Base-by-base conservation (phyloP, 768 basidiomycete species). In the Lactifluus hygrophoroides region DNA sequence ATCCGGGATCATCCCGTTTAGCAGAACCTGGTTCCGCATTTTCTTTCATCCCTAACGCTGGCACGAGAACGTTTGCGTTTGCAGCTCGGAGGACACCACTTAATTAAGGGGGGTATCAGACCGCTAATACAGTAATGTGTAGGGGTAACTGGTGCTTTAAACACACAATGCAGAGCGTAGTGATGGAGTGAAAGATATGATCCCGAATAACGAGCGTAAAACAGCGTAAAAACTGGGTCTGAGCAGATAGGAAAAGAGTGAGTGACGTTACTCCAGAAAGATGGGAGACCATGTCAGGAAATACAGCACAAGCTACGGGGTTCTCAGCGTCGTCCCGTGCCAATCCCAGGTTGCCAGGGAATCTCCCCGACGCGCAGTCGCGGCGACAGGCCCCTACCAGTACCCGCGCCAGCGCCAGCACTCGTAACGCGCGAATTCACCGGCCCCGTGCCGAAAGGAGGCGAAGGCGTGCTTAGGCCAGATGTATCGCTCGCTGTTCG, bases 401-500 rank as follows among this genome's bases (percentile, higher is more conserved):
- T 27, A 23, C 48, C 48, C 30, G 21, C 13, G 69, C 56, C 73
- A 68, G 30, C 72, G 68, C 44, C 69, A 70, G 56, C 74, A 35
- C 69, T 69, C 35, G 71, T 70, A 54, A 70, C 56, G 45, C 72
- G 70, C 28, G 71, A 44, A 43, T 69, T 54, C 23, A 64, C 27
- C 21, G 58, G 61, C 10, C 67, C 68, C 46, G 60, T 56, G 51
- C 57, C 64, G 23, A 65, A 62, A 8, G 65, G 60, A 0, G 55
- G 66, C 54, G 54, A 64, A 25, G 37, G 65, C 42, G 56, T 66
- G 56, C 55, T 51, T 32, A 73, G 69, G 25, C 76, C 74, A 25
- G 77, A 75, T 17, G 83, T 79, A 65, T 90, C 88, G 16, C 87
- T 89, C 1, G 87, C 84, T 2, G 87, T 77, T 55, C 88, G 75